These are phyloP conservation scores for Skeletonema grethae DNA, from an alignment of 108 stramenopile genomes.

Conservation along the genomic window DNA sequence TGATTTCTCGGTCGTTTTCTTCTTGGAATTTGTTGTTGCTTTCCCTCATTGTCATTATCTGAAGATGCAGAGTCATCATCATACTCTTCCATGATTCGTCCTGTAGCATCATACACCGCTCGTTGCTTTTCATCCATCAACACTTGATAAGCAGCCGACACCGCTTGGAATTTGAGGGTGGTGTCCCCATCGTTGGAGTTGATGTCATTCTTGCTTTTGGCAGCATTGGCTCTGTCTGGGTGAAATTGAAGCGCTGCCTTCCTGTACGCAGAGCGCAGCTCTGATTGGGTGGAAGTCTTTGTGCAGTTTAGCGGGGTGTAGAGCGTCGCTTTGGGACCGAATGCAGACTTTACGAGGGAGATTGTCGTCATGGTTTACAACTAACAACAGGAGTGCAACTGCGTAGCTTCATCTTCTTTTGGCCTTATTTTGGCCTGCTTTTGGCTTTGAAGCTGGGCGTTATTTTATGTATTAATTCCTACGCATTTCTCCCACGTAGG, in stretches of 20 bases:
- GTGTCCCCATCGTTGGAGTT: conserved; percentile 6
- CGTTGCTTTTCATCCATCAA: conserved; percentile 22
- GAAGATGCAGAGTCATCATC: not conserved
- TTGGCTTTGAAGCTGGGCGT: too few species aligned
- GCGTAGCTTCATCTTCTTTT: too few species aligned
- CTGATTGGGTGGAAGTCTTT: conserved; percentile 5
- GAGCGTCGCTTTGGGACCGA: conserved; percentile 9
- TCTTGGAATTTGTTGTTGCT: not conserved
- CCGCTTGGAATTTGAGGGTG: conserved; percentile 44
- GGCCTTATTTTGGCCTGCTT: too few species aligned
- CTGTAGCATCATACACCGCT: conserved; percentile 31
- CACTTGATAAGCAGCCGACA: conserved; percentile 37
- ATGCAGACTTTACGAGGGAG: conserved; percentile 15
- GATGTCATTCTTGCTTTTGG: not conserved
- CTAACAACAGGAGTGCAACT: too few species aligned
- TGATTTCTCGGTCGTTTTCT: not conserved
- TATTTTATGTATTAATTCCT: too few species aligned
- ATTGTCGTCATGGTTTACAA: not conserved
- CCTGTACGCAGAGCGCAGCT: conserved; percentile 17
- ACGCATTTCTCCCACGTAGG: too few species aligned
- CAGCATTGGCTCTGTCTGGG: conserved; percentile 17
- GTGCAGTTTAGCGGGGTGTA: conserved; percentile 9
- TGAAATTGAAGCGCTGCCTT: conserved; percentile 24
- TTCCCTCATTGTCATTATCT: not conserved
- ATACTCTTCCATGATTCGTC: conserved; percentile 17